These are phyloP conservation scores for Hypoxylon lienhwacheense DNA, from an alignment of 495 filamentous ascomycete genomes.

Conservation along the genomic window DNA sequence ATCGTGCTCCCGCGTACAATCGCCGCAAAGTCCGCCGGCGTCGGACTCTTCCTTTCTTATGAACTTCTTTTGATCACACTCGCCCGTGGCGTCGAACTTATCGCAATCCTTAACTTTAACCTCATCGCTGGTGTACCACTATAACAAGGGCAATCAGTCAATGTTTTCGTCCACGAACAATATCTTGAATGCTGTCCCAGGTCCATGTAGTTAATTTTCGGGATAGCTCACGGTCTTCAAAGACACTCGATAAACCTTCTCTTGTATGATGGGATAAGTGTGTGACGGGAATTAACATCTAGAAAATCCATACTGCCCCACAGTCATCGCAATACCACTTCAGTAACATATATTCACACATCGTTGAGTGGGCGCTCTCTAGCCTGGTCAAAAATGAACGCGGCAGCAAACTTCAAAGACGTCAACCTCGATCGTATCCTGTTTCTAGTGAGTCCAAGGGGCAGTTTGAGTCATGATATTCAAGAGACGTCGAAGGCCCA, in stretches of 20 bases:
- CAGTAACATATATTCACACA: constrained; percentile 38
- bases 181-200: background rate
- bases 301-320: constrained; percentile 34
- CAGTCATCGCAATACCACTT: constrained; percentile 43
- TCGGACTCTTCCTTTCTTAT: constrained; percentile 35
- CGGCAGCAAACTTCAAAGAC: constrained; percentile 8
- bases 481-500: constrained; percentile 28
- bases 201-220: background rate
- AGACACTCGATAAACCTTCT: constrained; percentile 1
- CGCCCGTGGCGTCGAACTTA: constrained; percentile 27
- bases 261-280: constrained; percentile 6
- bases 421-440: constrained; percentile 16
- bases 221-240: background rate
- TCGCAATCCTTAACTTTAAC: constrained; percentile 36
- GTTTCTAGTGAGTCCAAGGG: constrained; percentile 17
- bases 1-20: constrained; percentile 30
- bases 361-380: constrained; percentile 15
- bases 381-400: constrained; percentile 7
- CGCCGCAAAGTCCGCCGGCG: constrained; percentile 36
- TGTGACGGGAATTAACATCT: constrained; percentile 1
- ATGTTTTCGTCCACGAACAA: background rate
- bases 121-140: constrained; percentile 42
- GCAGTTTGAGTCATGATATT: constrained; percentile 31
- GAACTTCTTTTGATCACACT: constrained; percentile 30
- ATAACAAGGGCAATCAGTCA: constrained; percentile 11